Percentiles rank a stretch among this genome's conserved stretches.
These are phyloP conservation scores for Edaphochlamys debaryana DNA, from an alignment of 139 green algal species.

Conservation along the genomic window DNA sequence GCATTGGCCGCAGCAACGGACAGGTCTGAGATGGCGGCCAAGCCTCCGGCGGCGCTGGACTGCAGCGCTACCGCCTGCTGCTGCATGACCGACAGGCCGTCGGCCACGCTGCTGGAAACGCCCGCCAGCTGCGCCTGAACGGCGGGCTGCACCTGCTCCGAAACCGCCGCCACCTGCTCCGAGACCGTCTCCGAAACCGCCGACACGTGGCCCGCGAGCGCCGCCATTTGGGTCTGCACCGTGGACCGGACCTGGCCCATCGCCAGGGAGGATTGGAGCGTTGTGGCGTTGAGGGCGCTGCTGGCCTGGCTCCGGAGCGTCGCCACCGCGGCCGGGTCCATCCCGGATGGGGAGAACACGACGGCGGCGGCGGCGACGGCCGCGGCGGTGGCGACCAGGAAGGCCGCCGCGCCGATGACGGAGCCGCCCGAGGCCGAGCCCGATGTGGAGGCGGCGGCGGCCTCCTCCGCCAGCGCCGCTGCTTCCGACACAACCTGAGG, in stretches of 20 bases:
- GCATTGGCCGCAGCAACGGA: too few species aligned
- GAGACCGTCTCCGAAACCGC: too few species aligned
- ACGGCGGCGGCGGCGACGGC: background rate
- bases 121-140: too few species aligned
- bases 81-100: too few species aligned
- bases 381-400: background rate
- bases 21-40: too few species aligned
- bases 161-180: too few species aligned
- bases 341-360: background rate
- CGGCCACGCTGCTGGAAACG: too few species aligned
- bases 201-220: background rate
- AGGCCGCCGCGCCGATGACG: background rate
- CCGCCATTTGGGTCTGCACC: conserved; percentile 13
- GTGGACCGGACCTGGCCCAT: background rate
- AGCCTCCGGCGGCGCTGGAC: too few species aligned
- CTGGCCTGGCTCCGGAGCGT: background rate
- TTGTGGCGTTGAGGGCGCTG: background rate
- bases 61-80: too few species aligned
- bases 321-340: too few species aligned
- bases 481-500: background rate
- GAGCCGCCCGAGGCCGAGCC: background rate
- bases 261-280: background rate
- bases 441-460: background rate
- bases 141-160: too few species aligned
- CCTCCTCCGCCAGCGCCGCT: background rate